Evolutionary conservation across 176 grass and related monocot species (phyloP).

Genomic region (Sorghum bicolor): Sorghum_bicolor_NCBIv3 NC_012878.2:58429501-58430000

Average conservation of each 20-base stretch:
- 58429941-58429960: background rate
- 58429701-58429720: conserved; percentile 90
- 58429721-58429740: conserved; percentile 92
- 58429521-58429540: conserved; percentile 97
- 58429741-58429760: conserved; percentile 96
- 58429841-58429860: background rate
- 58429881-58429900: background rate
- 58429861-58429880: background rate
- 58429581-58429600: conserved; percentile 11
- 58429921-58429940: background rate
- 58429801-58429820: conserved; percentile 26
- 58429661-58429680: conserved; percentile 77
- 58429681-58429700: conserved; percentile 94
- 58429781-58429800: conserved; percentile 98
- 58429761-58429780: conserved; percentile 91
- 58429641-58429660: background rate
- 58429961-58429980: background rate
- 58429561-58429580: conserved; percentile 83
- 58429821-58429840: conserved; percentile 11
- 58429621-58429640: background rate
- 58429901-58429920: background rate
- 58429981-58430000: background rate
- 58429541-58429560: conserved; percentile 88
- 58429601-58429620: background rate
- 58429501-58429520: conserved; percentile 90